Conservation (phyloP, 2,329 filamentous ascomycete species). For the Sporothrix inflata region DNA sequence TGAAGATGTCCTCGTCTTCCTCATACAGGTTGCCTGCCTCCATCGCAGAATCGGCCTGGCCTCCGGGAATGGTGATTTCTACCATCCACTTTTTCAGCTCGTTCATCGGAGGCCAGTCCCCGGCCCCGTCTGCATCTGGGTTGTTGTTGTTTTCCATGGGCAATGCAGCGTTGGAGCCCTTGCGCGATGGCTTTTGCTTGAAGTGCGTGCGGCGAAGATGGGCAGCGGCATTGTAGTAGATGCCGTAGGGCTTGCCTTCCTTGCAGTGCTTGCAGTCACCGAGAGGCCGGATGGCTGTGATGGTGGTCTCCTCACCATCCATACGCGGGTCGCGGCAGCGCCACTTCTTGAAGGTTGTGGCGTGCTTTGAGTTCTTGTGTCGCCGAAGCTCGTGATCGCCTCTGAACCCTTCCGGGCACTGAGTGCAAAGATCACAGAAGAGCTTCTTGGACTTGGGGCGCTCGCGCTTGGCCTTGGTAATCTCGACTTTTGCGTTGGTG, state of each 20-base stretch:
- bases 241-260: conserved; percentile 77
- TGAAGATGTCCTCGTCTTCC: neutral
- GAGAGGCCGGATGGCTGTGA: conserved; percentile 65
- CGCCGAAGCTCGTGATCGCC: conserved; percentile 81
- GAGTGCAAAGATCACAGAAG: conserved; percentile 69
- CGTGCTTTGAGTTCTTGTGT: conserved; percentile 69
- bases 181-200: conserved; percentile 59
- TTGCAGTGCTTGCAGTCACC: conserved; percentile 82
- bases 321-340: conserved; percentile 59
- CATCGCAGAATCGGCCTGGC: neutral
- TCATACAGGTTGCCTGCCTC: neutral
- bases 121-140: conserved; percentile 56
- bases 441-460: conserved; percentile 74
- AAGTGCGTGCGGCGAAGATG: conserved; percentile 90
- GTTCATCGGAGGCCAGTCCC: conserved; percentile 60
- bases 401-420: conserved; percentile 77
- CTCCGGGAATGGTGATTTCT: conserved; percentile 44
- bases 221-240: conserved; percentile 93
- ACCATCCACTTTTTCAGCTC: conserved; percentile 64
- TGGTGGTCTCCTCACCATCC: conserved; percentile 47
- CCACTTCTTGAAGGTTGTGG: conserved; percentile 56
- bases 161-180: conserved; percentile 33
- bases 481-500: conserved; percentile 44
- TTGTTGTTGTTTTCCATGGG: conserved; percentile 34
- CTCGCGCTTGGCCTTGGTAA: conserved; percentile 51